These are phyloP conservation scores for Scheffersomyces stipitis DNA, from an alignment of 805 yeast genomes.

Conservation along the genomic window DNA sequence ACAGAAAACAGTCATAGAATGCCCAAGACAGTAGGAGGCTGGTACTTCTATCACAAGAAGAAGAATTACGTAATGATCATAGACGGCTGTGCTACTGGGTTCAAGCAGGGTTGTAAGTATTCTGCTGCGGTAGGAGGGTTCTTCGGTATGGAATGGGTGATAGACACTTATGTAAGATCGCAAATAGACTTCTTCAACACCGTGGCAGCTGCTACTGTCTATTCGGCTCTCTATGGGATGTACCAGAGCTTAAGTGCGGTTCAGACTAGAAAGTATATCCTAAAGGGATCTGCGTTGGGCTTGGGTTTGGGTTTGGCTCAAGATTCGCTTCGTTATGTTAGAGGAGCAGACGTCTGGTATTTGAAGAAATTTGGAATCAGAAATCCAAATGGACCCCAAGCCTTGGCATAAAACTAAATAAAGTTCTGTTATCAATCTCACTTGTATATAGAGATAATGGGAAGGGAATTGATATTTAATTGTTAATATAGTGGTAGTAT, in stretches of 20 bases:
- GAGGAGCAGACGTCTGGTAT: constrained; percentile 73
- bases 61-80: constrained; percentile 73
- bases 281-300: constrained; percentile 61
- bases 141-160: constrained; percentile 59
- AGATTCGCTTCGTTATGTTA: constrained; percentile 55
- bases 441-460: no score
- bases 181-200: constrained; percentile 64
- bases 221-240: constrained; percentile 54
- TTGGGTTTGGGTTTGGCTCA: constrained; percentile 61
- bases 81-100: constrained; percentile 51
- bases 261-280: constrained; percentile 43
- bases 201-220: constrained; percentile 50
- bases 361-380: constrained; percentile 28
- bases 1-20: constrained; percentile 83
- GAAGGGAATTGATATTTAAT: no score
- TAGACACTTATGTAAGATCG: constrained; percentile 45
- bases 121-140: constrained; percentile 47
- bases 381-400: no score
- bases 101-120: constrained; percentile 35
- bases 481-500: constrained; percentile 1
- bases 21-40: constrained; percentile 75
- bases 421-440: no score
- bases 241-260: constrained; percentile 40
- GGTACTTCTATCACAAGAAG: constrained; percentile 86
- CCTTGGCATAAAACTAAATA: no score